Conservation (phyloP, 257 asterid genomes). For the Salvia hispanica region DNA sequence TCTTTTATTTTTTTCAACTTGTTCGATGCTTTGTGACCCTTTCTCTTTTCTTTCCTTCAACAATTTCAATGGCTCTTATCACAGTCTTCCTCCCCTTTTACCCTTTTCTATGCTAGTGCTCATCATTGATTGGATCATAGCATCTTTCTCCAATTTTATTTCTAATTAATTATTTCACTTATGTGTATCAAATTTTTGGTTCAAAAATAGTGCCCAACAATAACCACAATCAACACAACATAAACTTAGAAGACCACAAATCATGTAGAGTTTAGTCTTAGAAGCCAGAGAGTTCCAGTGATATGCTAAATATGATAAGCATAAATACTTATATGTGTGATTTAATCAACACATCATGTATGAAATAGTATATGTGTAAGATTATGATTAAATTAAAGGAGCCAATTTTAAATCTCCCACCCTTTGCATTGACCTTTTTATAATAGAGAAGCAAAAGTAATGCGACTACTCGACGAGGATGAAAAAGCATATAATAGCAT, state of each 20-base stretch:
- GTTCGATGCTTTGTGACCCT: slow-evolving; percentile 29
- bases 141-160: slow-evolving; percentile 26
- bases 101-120: slow-evolving; percentile 47
- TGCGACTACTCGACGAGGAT: slow-evolving; percentile 78
- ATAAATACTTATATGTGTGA: background rate
- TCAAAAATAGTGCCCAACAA: background rate
- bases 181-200: background rate
- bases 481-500: slow-evolving; percentile 16
- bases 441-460: slow-evolving; percentile 31
- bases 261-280: background rate
- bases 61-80: slow-evolving; percentile 57
- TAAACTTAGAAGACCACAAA: background rate
- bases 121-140: slow-evolving; percentile 38
- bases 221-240: background rate
- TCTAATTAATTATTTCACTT: background rate
- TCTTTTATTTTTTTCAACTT: slow-evolving; percentile 31
- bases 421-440: slow-evolving; percentile 21
- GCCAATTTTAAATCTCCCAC: background rate
- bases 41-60: slow-evolving; percentile 24
- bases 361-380: too few relatives aligned
- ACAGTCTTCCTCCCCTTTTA: slow-evolving; percentile 36
- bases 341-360: background rate
- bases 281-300: background rate
- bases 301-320: background rate
- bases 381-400: background rate